Base-by-base conservation (phyloP, 495 filamentous ascomycete species). In the Aspergillus saccharolyticus region DNA sequence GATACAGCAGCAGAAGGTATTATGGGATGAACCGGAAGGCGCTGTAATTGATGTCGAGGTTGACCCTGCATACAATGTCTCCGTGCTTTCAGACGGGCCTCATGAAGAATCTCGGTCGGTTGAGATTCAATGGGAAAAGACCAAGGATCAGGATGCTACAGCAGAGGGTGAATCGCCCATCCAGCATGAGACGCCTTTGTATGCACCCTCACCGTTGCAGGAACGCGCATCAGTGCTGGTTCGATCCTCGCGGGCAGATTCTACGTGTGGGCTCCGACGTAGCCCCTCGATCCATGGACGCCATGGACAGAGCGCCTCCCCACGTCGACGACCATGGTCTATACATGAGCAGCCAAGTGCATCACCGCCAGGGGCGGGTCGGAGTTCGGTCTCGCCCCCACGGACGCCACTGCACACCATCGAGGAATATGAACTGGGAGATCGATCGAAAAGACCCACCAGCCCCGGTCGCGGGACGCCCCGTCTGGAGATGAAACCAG, bases 191-290 rank as follows among this genome's bases (percentile, higher is more conserved):
- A 44, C 25, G 0, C 64, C 61, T 25, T 24, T 65, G n/a, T 57
- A 63, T 43, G 62, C 63, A 16, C 57, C 63, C 22, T 55, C 57
- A 14, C 57, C 68, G 10, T 25, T 74, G 19, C 73, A 81, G 57
- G 80, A 83, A 46, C 71, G 76, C 44, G 75, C 79, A 4, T 81
- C 82, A 18, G 67, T 75, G 22, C 70, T 85, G 2, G 83, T 85
- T 59, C 64, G 75, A 33, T 78, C 80, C 14, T 80, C 82, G 28
- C 56, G 50, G 19, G 50, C 63, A 39, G 54, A 66, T 44, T 59
- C 66, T 52, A 43, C 59, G 22, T 67, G 60, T 65, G 68, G 57
- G 52, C 62, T 76, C 16, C 72, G 67, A 20, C 72, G 73, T 30
- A 67, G 68, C 16, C 66, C 70, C 33, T 74, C 74, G 14, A 74